phyloP scores from a whole-genome alignment of 2,329 filamentous ascomycete species.

The Daldinia eschscholtzii region DNA sequence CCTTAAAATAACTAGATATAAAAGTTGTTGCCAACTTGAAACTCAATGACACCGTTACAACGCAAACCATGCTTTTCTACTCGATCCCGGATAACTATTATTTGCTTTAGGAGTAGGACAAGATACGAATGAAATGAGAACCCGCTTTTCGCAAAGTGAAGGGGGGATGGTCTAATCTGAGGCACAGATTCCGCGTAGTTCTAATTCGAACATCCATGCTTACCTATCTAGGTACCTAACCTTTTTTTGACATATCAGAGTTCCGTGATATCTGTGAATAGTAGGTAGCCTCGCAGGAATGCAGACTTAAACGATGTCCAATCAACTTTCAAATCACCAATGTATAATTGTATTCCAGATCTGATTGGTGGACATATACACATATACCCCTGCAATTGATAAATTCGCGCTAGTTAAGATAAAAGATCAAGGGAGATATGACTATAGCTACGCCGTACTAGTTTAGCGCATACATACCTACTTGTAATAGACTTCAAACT shows the following conservation, averaged over 20 bases:
- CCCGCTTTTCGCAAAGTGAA: constrained; percentile 4
- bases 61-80: background rate
- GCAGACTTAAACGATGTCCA: background rate
- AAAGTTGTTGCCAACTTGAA: background rate
- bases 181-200: background rate
- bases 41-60: background rate
- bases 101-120: background rate
- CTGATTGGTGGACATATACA: background rate
- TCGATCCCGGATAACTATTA: background rate
- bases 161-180: constrained; percentile 9
- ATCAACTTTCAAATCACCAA: background rate
- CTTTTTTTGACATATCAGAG: background rate
- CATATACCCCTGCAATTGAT: background rate
- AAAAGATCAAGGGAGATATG: background rate
- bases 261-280: background rate
- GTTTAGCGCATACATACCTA: too few species aligned
- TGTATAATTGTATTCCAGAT: background rate
- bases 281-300: too few species aligned
- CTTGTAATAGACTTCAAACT: too few species aligned
- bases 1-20: too few species aligned
- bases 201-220: background rate
- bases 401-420: background rate
- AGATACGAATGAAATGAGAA: constrained; percentile 5
- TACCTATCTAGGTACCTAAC: background rate
- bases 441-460: background rate